phyloP scores from a whole-genome alignment of 805 yeast genomes.

The Peterozyma toletana region DNA sequence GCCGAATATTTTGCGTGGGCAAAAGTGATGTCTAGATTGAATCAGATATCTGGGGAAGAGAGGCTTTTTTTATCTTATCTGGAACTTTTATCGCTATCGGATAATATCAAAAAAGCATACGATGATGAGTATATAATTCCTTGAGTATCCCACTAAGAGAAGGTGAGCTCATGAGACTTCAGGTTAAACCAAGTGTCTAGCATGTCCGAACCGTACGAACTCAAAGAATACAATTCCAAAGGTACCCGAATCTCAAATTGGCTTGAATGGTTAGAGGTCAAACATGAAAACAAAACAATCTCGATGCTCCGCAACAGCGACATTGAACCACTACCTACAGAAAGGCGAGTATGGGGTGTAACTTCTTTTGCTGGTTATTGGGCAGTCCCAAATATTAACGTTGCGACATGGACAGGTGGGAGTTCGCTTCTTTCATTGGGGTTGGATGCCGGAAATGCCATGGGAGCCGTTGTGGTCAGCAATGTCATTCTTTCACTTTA shows the following conservation, averaged over 20 bases:
- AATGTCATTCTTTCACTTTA: constrained; percentile 34
- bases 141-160: no score
- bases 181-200: no score
- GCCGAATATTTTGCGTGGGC: no score
- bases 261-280: constrained; percentile 1
- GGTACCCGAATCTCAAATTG: not conserved
- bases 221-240: no score
- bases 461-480: constrained; percentile 38
- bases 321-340: constrained; percentile 37
- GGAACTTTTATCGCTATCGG: no score
- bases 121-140: no score
- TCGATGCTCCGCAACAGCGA: constrained; percentile 23
- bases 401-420: constrained; percentile 4
- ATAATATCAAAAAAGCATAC: no score
- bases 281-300: not conserved
- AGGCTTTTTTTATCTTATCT: no score
- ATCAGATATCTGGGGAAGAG: no score
- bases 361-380: constrained; percentile 34
- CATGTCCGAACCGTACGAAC: no score
- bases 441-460: constrained; percentile 34
- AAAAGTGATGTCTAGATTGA: no score
- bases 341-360: constrained; percentile 39
- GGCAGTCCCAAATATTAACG: constrained; percentile 23
- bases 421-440: constrained; percentile 30
- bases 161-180: no score